Conservation (phyloP, 352 stramenopile genomes). For the Pythium vanterpoolii region DNA sequence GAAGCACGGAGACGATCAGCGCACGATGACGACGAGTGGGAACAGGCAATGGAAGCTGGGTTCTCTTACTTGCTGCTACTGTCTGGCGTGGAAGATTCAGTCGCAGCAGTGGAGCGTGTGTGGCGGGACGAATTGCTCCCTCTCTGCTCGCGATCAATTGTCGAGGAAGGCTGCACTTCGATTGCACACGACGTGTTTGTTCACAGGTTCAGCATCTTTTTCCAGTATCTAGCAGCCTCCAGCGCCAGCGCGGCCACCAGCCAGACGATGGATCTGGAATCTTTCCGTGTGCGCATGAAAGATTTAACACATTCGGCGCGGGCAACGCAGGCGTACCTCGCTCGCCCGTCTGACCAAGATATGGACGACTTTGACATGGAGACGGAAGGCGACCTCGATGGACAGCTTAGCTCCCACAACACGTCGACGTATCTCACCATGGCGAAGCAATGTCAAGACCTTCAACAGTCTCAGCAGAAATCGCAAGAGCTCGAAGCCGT, state of each 20-base stretch:
- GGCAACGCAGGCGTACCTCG: not conserved
- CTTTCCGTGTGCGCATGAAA: not conserved
- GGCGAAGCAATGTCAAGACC: slow-evolving; percentile 45
- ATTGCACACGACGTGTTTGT: not conserved
- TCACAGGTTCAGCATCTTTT: slow-evolving; percentile 4
- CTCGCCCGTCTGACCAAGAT: not conserved
- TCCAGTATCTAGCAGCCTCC: slow-evolving; percentile 4
- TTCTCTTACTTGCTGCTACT: slow-evolving; percentile 42
- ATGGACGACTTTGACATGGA: not conserved
- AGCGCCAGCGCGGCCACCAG: not conserved
- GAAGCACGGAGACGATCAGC: not conserved
- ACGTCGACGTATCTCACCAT: slow-evolving; percentile 15
- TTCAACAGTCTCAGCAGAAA: slow-evolving; percentile 48
- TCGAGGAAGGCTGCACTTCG: not conserved
- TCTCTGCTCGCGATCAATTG: slow-evolving; percentile 9
- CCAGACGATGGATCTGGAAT: not conserved
- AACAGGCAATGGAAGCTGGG: slow-evolving; percentile 35
- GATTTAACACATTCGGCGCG: slow-evolving; percentile 3
- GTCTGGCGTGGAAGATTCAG: slow-evolving; percentile 16
- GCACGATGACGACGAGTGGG: not conserved
- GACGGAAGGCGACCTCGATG: not conserved
- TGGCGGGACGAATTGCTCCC: slow-evolving; percentile 36
- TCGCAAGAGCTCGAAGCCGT: slow-evolving; percentile 62
- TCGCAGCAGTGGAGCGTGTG: slow-evolving; percentile 27
- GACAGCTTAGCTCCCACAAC: not conserved